A percentile compares a stretch with the other conserved stretches of the same genome.
phyloP scores from a whole-genome alignment of 371 early-diverging fungal species.

The Apophysomyces variabilis region DNA sequence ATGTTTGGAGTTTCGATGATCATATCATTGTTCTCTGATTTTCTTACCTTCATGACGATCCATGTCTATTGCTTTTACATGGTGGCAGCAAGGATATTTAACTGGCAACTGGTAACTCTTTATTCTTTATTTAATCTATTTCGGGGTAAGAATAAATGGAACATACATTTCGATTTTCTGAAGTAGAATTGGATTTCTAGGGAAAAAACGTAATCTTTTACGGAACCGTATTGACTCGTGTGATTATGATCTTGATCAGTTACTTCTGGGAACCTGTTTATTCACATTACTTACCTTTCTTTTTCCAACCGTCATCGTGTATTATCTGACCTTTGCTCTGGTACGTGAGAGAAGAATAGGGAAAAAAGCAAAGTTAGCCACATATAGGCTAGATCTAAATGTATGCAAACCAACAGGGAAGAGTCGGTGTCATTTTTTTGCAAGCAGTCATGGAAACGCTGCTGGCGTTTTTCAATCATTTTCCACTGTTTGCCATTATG shows the following conservation, averaged over 20 bases:
- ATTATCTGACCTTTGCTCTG: constrained; percentile 87
- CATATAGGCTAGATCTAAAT: background rate
- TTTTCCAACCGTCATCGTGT: constrained; percentile 94
- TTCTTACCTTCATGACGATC: constrained; percentile 80
- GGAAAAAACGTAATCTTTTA: constrained; percentile 89
- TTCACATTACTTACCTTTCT: constrained; percentile 93
- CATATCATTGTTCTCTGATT: constrained; percentile 81
- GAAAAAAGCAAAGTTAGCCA: background rate
- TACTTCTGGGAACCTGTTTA: constrained; percentile 91
- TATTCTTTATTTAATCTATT: constrained; percentile 91
- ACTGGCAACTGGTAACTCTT: constrained; percentile 87
- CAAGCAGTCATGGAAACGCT: constrained; percentile 84
- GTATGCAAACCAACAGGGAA: constrained; percentile 40
- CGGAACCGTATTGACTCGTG: constrained; percentile 92
- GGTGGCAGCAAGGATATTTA: constrained; percentile 89
- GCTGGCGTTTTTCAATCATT: constrained; percentile 90
- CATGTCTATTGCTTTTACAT: constrained; percentile 95
- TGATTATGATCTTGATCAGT: constrained; percentile 94
- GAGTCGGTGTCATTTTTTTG: constrained; percentile 79
- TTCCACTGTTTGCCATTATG: constrained; percentile 92
- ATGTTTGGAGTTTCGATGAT: constrained; percentile 87
- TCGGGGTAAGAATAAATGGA: constrained; percentile 60
- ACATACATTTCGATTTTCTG: background rate
- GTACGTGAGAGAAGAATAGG: constrained; percentile 47
- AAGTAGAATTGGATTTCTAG: constrained; percentile 26